Evolutionary conservation across 2,329 filamentous ascomycete species (phyloP).

Genomic region (Plenodomus biglobosus): DNA sequence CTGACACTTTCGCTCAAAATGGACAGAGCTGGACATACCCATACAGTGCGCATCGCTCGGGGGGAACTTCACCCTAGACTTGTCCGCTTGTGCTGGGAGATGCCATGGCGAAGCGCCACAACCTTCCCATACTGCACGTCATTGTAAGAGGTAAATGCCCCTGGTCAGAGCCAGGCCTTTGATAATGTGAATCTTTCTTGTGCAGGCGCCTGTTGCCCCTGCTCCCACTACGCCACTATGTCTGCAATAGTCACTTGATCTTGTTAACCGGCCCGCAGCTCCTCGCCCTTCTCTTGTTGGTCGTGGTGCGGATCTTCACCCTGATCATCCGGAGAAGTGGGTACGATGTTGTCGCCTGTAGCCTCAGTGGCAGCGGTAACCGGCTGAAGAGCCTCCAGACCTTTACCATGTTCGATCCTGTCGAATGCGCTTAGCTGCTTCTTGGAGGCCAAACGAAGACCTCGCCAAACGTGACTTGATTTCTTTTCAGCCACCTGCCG

Average conservation of each 20-base stretch:
- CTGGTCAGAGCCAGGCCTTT: slow-evolving; percentile 20
- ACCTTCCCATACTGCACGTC: slow-evolving; percentile 37
- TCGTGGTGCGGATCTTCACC: slow-evolving; percentile 41
- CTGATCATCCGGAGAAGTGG: slow-evolving; percentile 40
- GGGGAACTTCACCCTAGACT: slow-evolving; percentile 23
- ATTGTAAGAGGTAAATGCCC: slow-evolving; percentile 34
- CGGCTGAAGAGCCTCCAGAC: slow-evolving; percentile 57
- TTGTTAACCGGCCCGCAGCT: slow-evolving; percentile 43
- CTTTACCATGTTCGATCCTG: slow-evolving; percentile 75
- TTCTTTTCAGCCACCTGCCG: slow-evolving; percentile 67
- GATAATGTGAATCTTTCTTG: slow-evolving; percentile 34
- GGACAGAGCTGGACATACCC: slow-evolving; percentile 7
- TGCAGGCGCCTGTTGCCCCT: slow-evolving; percentile 30
- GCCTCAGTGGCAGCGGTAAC: slow-evolving; percentile 36
- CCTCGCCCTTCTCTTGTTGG: slow-evolving; percentile 44
- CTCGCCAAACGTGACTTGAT: slow-evolving; percentile 87
- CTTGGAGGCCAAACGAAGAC: slow-evolving; percentile 75
- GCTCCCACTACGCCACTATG: slow-evolving; percentile 30
- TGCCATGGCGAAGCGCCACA: slow-evolving; percentile 32
- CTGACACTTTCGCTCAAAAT: slow-evolving; percentile 6
- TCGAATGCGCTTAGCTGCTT: slow-evolving; percentile 78
- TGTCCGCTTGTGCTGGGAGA: slow-evolving; percentile 15
- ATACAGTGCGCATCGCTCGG: slow-evolving; percentile 30
- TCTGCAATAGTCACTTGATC: slow-evolving; percentile 41
- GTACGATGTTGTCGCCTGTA: slow-evolving; percentile 37